Percentiles rank a stretch among this genome's conserved stretches.
phyloP scores from a whole-genome alignment of 2,329 filamentous ascomycete genomes.

The Pestalotiopsis sp. region DNA sequence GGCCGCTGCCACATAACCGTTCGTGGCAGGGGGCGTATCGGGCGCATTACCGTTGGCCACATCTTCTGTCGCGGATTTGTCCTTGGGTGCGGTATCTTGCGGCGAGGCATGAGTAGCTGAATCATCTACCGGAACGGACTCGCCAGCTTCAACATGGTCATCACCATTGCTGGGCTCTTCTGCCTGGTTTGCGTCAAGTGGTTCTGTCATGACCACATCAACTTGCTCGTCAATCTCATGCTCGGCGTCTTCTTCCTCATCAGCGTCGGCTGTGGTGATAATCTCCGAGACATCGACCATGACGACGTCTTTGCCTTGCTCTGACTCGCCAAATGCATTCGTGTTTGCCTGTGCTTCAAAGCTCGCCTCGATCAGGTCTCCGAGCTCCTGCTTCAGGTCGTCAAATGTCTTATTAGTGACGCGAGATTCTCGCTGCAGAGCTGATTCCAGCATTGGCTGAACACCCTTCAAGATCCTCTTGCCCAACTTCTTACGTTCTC shows the following conservation, averaged over 20 bases:
- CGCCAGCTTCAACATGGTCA: conserved; percentile 41
- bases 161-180: conserved; percentile 47
- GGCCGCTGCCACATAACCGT: conserved; percentile 43
- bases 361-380: conserved; percentile 71
- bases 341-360: conserved; percentile 54
- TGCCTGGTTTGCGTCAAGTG: conserved; percentile 37
- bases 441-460: conserved; percentile 76
- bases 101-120: neutral
- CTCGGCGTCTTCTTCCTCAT: conserved; percentile 25
- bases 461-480: conserved; percentile 87
- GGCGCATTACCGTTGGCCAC: conserved; percentile 32
- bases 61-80: conserved; percentile 25
- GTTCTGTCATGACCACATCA: conserved; percentile 40
- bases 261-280: conserved; percentile 39
- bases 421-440: conserved; percentile 80
- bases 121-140: conserved; percentile 29
- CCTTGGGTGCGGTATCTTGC: neutral
- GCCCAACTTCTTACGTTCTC: conserved; percentile 80
- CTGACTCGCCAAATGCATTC: conserved; percentile 39
- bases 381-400: conserved; percentile 72
- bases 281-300: conserved; percentile 57
- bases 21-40: conserved; percentile 51
- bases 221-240: conserved; percentile 35
- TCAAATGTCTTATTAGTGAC: conserved; percentile 72
- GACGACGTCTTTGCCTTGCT: conserved; percentile 47